These are phyloP conservation scores for Halophytophthora batemanensis DNA, from an alignment of 352 stramenopile genomes.

Conservation along the genomic window DNA sequence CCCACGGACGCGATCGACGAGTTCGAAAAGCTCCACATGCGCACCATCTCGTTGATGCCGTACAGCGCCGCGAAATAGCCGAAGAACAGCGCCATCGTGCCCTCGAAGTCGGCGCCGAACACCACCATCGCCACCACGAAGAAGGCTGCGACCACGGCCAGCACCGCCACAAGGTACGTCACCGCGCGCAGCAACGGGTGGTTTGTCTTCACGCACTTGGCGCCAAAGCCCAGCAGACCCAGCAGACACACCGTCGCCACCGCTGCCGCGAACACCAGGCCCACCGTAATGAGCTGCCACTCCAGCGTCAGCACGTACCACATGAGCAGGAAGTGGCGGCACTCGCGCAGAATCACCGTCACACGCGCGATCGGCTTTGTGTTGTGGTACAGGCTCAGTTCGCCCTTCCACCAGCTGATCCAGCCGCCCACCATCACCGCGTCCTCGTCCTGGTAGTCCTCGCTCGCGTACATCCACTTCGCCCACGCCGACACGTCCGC, in stretches of 20 bases:
- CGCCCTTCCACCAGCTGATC: slow-evolving; percentile 84
- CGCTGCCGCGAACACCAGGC: slow-evolving; percentile 51
- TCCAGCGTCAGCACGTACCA: slow-evolving; percentile 82
- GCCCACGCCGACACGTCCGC: slow-evolving; percentile 66
- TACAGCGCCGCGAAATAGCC: slow-evolving; percentile 75
- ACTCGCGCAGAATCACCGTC: slow-evolving; percentile 74
- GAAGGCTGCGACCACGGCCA: slow-evolving; percentile 35
- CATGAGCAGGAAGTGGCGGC: slow-evolving; percentile 79
- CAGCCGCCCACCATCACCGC: slow-evolving; percentile 63
- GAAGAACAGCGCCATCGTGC: slow-evolving; percentile 70
- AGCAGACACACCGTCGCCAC: slow-evolving; percentile 57
- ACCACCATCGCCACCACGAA: slow-evolving; percentile 46
- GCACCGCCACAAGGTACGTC: slow-evolving; percentile 47
- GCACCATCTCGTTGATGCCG: slow-evolving; percentile 81
- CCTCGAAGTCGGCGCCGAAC: slow-evolving; percentile 29
- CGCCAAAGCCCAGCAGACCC: slow-evolving; percentile 37
- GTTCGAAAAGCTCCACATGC: slow-evolving; percentile 79
- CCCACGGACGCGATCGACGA: slow-evolving; percentile 57
- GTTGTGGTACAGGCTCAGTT: slow-evolving; percentile 73
- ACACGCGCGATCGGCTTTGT: slow-evolving; percentile 63
- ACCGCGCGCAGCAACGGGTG: slow-evolving; percentile 42
- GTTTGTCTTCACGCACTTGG: slow-evolving; percentile 29
- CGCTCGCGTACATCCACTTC: slow-evolving; percentile 80
- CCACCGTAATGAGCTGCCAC: slow-evolving; percentile 51
- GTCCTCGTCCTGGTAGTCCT: slow-evolving; percentile 65